Conservation (phyloP, 1,284 basidiomycete species). For the Caloboletus firmus region DNA sequence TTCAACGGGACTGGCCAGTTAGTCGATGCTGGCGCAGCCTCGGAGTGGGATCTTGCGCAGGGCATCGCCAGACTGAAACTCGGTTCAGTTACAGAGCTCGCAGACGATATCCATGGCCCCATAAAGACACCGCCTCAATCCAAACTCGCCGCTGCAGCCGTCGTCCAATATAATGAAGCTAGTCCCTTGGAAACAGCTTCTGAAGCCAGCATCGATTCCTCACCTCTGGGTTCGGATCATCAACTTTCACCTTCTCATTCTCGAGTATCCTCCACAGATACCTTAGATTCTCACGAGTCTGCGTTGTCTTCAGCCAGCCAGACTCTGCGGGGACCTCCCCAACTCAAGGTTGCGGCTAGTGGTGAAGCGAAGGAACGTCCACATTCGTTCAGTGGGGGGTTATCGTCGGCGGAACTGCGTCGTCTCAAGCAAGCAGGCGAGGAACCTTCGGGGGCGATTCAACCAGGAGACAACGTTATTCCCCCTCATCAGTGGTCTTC, state of each 20-base stretch:
- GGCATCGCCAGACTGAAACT: constrained; percentile 72
- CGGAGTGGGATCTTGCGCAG: constrained; percentile 69
- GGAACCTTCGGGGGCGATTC: constrained; percentile 39
- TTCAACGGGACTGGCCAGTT: constrained; percentile 61
- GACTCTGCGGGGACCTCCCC: constrained; percentile 51
- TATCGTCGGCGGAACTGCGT: constrained; percentile 68
- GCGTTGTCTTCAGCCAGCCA: constrained; percentile 50
- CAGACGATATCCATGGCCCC: constrained; percentile 49
- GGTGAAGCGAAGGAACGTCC: constrained; percentile 70
- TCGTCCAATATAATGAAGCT: constrained; percentile 58
- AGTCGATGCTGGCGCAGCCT: constrained; percentile 53
- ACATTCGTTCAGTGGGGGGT: constrained; percentile 74
- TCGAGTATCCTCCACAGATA: constrained; percentile 74
- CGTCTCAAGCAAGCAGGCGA: constrained; percentile 69
- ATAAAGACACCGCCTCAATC: constrained; percentile 66
- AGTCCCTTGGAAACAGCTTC: constrained; percentile 74
- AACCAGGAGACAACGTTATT: constrained; percentile 37
- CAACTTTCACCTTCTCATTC: constrained; percentile 66
- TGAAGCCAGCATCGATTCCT: constrained; percentile 67
- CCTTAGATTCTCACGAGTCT: constrained; percentile 60
- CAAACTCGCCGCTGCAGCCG: constrained; percentile 48
- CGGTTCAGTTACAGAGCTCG: constrained; percentile 49
- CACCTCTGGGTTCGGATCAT: constrained; percentile 65
- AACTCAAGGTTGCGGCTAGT: constrained; percentile 50
- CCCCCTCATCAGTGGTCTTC: constrained; percentile 47